phyloP scores from a whole-genome alignment of 2,329 filamentous ascomycete genomes.

The Coniochaeta hoffmannii region DNA sequence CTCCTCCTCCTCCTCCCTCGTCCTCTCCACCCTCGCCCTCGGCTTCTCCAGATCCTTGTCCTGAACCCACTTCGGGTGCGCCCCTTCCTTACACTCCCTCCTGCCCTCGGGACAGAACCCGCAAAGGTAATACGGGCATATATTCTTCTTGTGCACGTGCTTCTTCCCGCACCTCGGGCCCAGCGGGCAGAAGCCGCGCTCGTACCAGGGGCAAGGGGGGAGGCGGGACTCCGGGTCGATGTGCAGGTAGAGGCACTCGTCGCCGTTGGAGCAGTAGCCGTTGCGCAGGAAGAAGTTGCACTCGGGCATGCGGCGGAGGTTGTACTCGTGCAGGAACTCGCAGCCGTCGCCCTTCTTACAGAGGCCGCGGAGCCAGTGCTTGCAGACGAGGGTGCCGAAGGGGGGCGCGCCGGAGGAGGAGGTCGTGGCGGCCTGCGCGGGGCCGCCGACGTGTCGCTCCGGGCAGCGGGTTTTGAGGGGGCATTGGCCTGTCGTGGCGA shows the following conservation, averaged over 20 bases:
- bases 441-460: slow-evolving; percentile 63
- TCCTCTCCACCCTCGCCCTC: slow-evolving; percentile 57
- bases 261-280: slow-evolving; percentile 91
- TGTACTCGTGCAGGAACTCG: slow-evolving; percentile 98
- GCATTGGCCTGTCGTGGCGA: slow-evolving; percentile 76
- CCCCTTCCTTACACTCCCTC: slow-evolving; percentile 62
- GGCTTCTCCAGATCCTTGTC: slow-evolving; percentile 69
- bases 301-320: slow-evolving; percentile 95
- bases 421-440: slow-evolving; percentile 15
- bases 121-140: slow-evolving; percentile 82
- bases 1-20: slow-evolving; percentile 50
- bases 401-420: slow-evolving; percentile 21
- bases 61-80: slow-evolving; percentile 66
- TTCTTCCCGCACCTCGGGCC: slow-evolving; percentile 83
- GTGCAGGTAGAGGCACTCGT: slow-evolving; percentile 91
- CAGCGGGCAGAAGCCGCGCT: slow-evolving; percentile 87
- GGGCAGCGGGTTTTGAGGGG: slow-evolving; percentile 77
- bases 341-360: slow-evolving; percentile 97
- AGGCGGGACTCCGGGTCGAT: slow-evolving; percentile 75
- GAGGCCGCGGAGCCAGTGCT: slow-evolving; percentile 94
- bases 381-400: slow-evolving; percentile 85
- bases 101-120: slow-evolving; percentile 87
- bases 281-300: slow-evolving; percentile 94
- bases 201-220: slow-evolving; percentile 83
- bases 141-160: slow-evolving; percentile 67